Conservation (phyloP, 257 asterid genomes). For the Petrea volubilis region DNA sequence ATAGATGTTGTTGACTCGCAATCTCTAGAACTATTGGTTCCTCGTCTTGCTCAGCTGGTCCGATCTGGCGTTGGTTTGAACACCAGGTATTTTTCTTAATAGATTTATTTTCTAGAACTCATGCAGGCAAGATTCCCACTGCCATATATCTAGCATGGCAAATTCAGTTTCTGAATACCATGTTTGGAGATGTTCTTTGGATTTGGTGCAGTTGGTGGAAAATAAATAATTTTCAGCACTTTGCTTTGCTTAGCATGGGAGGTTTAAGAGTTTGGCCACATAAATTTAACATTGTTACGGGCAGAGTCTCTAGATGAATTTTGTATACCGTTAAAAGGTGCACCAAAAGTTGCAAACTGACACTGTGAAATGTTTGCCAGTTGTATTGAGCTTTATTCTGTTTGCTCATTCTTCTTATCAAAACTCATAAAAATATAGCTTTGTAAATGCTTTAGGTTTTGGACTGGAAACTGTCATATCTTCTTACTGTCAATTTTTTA, state of each 20-base stretch:
- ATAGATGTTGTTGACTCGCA: constrained; percentile 80
- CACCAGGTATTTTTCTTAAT: constrained; percentile 62
- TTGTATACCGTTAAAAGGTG: not conserved
- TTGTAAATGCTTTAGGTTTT: not conserved
- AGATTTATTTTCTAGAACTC: not conserved
- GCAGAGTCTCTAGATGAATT: not conserved
- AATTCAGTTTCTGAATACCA: not conserved
- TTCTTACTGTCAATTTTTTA: constrained; percentile 10
- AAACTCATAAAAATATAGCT: not conserved
- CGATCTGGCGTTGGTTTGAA: constrained; percentile 91
- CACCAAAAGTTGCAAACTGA: not conserved
- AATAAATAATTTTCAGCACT: not conserved
- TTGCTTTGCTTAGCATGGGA: not conserved
- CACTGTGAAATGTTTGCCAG: not conserved
- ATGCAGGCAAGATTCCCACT: constrained; percentile 1
- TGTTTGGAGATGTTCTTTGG: not conserved
- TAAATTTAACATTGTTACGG: not conserved
- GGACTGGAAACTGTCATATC: not conserved
- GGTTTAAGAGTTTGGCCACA: constrained; percentile 2
- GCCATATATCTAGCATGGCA: constrained; percentile 8
- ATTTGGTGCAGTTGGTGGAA: not conserved
- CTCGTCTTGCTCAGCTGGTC: constrained; percentile 85
- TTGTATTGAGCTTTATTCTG: not conserved
- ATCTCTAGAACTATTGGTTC: constrained; percentile 79
- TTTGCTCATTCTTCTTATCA: not conserved